Base-by-base conservation (phyloP, 306 rosid genomes). In the Oemleria cerasiformis region DNA sequence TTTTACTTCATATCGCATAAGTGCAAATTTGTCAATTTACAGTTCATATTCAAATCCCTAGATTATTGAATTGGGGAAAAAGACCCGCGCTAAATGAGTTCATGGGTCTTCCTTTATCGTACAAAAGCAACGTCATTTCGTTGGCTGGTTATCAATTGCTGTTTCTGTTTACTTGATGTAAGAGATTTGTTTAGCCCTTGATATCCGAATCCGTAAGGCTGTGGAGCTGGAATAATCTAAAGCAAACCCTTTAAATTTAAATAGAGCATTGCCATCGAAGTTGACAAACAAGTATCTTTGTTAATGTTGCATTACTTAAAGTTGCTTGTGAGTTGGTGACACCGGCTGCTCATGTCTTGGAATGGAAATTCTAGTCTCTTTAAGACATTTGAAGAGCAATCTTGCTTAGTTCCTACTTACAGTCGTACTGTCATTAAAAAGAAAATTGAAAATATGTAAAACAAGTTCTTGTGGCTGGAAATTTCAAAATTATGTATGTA, bases 21-120 rank as follows among this genome's bases (percentile, higher is more conserved):
- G 68, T 42, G 34, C 51, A 63, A 63, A 40, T 23, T 16, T 67
- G 16, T 68, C 47, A n/a, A 67, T 67, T 67, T 20, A 49, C 45
- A 10, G 9, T 49, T 67, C 72, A 2, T 9, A 30, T 47, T 47
- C 11, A 16, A 49, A 67, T 16, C 71, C 59, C 59, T 67, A 36
- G 45, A 48, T 48, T 10, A 7, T 34, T 48, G 34, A 49, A 67
- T 49, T 48, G 59, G 45, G 57, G 40, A 49, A 16, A 36, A 7
- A 7, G 40, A 7, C n/a, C 63, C 40, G 0, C 23, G 23, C 23
- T n/a, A 16, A 16, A 2, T 8, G 11, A 50, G 56, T 17, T 50
- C 21, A 50, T 50, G 56, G 21, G 55, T 7, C 20, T 50, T 17
- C n/a, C 15, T 50, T 5, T 50, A 47, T 11, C 50, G 15, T 6